These are phyloP conservation scores for Fragilaria radians DNA, from an alignment of 108 stramenopile species.

Conservation along the genomic window DNA sequence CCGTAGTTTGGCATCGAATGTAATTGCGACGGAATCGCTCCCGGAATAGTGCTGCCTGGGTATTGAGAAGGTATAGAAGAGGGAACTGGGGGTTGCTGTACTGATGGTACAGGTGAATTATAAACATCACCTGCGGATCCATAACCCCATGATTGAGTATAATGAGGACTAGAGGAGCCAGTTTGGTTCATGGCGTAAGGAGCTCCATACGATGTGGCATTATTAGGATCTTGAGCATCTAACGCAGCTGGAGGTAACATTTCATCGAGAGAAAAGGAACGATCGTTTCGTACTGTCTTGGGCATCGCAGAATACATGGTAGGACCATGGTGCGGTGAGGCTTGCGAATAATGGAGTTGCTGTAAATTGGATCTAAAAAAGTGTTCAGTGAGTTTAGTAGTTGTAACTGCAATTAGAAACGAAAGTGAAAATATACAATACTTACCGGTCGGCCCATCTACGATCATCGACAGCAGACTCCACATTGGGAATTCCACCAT, in stretches of 20 bases:
- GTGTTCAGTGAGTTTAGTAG: too few relatives aligned
- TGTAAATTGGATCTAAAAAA: neutral
- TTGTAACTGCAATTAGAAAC: too few relatives aligned
- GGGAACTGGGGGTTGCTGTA: constrained; percentile 27
- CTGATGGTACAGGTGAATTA: constrained; percentile 17
- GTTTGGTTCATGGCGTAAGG: constrained; percentile 15
- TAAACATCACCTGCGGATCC: constrained; percentile 32
- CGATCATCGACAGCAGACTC: neutral
- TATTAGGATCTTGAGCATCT: constrained; percentile 13
- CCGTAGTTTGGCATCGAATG: constrained; percentile 14
- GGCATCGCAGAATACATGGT: neutral
- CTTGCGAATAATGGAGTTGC: neutral
- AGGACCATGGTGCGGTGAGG: neutral
- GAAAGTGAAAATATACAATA: neutral
- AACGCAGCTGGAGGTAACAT: constrained; percentile 29
- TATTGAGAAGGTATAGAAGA: constrained; percentile 2
- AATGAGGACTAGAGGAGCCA: constrained; percentile 17
- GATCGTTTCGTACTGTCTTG: constrained; percentile 7
- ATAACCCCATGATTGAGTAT: constrained; percentile 47
- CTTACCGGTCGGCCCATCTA: neutral
- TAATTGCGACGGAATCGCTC: neutral
- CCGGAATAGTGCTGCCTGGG: neutral
- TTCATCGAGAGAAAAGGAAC: constrained; percentile 45
- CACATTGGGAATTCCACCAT: neutral
- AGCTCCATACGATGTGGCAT: constrained; percentile 11